Evolutionary conservation across 2,329 filamentous ascomycete species (phyloP), one percentile per base, ranked within the genome.

Genomic region (Colletotrichum falcatum): DNA sequence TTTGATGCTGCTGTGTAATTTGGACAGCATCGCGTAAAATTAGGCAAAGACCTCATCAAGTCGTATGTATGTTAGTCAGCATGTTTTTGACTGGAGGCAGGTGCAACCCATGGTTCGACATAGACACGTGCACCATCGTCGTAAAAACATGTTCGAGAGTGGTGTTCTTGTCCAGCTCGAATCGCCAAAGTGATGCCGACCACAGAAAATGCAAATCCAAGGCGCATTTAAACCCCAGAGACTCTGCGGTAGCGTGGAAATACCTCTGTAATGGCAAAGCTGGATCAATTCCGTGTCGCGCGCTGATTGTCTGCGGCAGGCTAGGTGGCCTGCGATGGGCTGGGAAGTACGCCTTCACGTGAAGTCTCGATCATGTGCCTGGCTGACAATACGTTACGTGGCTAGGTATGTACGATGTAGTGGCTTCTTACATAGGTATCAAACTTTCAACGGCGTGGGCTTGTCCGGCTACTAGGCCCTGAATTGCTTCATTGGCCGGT

Each of bases 371-470:
- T 49, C 20, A 59, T 23, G 23, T 44, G 37, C 28, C 28, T 59
- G 23, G n/a, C 8, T 39, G 30, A 33, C 7, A 42, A 60, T 48
- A 23, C 16, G 49, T 20, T n/a, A n/a, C n/a, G n/a, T n/a, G n/a
- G n/a, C n/a, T n/a, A n/a, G n/a, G n/a, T n/a, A n/a, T n/a, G n/a
- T n/a, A n/a, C n/a, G n/a, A n/a, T n/a, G n/a, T n/a, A 30, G 8
- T 30, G 44, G 37, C 14, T 49, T 28, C 23, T 65, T 60, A 65
- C 66, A 59, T 65, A 69, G n/a, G n/a, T n/a, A 68, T 46, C 33
- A 26, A 28, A 18, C 28, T 14, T 14, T 26, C 37, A 54, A 35
- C 33, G 9, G 5, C 9, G 37, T 35, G 39, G 39, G 2, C n/a
- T 18, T 5, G 7, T 9, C 33, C 3, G n/a, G n/a, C 20, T 12